Conservation (phyloP, 2,329 filamentous ascomycete species). For the Ascochyta viciae-villosae region DNA sequence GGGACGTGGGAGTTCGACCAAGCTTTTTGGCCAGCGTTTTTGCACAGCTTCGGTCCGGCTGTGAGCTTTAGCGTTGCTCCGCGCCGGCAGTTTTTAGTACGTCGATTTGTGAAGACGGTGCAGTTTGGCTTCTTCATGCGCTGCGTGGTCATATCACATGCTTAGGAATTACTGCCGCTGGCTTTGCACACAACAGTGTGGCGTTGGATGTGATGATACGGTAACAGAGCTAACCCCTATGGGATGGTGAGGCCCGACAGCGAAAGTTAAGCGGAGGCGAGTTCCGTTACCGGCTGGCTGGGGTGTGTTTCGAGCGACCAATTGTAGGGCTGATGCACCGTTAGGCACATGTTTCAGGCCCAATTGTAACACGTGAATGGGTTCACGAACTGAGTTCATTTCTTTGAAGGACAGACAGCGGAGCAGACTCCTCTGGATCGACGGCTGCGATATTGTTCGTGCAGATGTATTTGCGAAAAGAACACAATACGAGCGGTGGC, state of each 20-base stretch:
- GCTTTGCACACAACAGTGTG: neutral
- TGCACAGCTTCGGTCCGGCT: conserved; percentile 2
- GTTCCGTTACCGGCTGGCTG: neutral
- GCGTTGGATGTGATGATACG: neutral
- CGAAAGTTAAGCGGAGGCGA: neutral
- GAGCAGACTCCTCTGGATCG: neutral
- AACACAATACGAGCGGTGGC: neutral
- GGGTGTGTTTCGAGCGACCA: conserved; percentile 5
- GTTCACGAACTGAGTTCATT: neutral
- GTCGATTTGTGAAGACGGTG: neutral
- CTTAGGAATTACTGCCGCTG: neutral
- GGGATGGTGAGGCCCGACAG: neutral
- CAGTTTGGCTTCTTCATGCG: neutral
- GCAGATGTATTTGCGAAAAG: neutral
- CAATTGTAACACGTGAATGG: neutral
- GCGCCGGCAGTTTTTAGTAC: neutral
- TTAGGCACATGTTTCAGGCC: conserved; percentile 5
- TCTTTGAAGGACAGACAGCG: neutral
- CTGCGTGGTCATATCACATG: neutral
- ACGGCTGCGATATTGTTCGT: neutral
- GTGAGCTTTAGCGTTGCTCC: neutral
- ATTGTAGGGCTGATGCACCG: conserved; percentile 1
- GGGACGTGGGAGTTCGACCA: neutral
- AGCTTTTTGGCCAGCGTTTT: neutral
- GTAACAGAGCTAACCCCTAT: neutral